Evolutionary conservation across 805 yeast genomes (phyloP).

Genomic region (Suhomyces emberorum): DNA sequence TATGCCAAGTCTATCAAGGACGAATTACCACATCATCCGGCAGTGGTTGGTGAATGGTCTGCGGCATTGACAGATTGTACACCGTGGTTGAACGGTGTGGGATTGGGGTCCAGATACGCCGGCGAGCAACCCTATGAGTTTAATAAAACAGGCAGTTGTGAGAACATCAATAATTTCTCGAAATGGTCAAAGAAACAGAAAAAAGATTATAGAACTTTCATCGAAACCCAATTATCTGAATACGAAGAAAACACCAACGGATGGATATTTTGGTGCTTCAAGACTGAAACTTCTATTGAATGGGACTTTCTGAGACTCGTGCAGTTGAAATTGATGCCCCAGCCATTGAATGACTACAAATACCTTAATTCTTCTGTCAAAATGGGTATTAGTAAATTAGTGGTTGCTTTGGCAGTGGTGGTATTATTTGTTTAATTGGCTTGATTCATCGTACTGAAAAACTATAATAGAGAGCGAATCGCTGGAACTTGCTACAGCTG

Average conservation of each 20-base stretch:
- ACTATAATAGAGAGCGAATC: no score
- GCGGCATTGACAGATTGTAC: slow-evolving; percentile 67
- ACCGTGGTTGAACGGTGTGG: slow-evolving; percentile 66
- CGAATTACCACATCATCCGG: slow-evolving; percentile 42
- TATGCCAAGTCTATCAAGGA: slow-evolving; percentile 30
- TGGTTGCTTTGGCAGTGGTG: no score
- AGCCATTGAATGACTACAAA: slow-evolving; percentile 45
- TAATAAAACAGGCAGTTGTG: slow-evolving; percentile 41
- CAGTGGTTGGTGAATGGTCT: slow-evolving; percentile 39
- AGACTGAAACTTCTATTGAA: slow-evolving; percentile 62
- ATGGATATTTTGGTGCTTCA: slow-evolving; percentile 71
- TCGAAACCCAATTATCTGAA: slow-evolving; percentile 60
- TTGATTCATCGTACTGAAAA: no score
- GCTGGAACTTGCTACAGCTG: no score
- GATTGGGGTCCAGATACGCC: slow-evolving; percentile 62
- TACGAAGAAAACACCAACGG: slow-evolving; percentile 47
- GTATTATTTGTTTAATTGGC: no score
- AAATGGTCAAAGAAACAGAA: slow-evolving; percentile 45
- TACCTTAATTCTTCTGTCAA: slow-evolving; percentile 17
- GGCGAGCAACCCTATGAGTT: slow-evolving; percentile 38
- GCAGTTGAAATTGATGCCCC: slow-evolving; percentile 54
- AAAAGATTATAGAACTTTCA: slow-evolving; percentile 46
- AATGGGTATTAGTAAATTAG: neutral
- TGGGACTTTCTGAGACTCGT: slow-evolving; percentile 62
- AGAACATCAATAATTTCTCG: slow-evolving; percentile 30